These are phyloP conservation scores for Fraxinus xanthoxyloides DNA, from an alignment of 305 asterid species.

Conservation along the genomic window DNA sequence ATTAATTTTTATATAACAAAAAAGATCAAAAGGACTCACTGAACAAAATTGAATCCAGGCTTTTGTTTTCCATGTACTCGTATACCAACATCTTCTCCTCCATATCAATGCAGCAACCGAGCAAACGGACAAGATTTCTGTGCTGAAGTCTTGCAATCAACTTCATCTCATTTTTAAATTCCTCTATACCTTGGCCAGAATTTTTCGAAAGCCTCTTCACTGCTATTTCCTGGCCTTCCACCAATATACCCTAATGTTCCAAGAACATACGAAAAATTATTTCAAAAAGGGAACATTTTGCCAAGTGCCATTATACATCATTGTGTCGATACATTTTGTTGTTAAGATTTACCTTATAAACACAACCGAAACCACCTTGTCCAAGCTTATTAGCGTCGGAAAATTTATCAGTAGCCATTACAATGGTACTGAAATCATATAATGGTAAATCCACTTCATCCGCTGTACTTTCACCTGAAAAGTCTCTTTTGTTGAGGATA, in stretches of 20 bases:
- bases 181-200: conserved; percentile 82
- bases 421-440: conserved; percentile 46
- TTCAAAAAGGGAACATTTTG: neutral
- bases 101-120: conserved; percentile 76
- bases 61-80: conserved; percentile 80
- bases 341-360: conserved; percentile 59
- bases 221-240: conserved; percentile 71
- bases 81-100: conserved; percentile 82
- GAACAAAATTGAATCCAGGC: conserved; percentile 74
- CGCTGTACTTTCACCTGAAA: conserved; percentile 42
- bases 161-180: conserved; percentile 81
- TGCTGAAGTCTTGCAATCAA: conserved; percentile 83
- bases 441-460: conserved; percentile 80
- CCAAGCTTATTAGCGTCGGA: conserved; percentile 70
- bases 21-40: conserved; percentile 38
- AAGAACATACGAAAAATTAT: neutral
- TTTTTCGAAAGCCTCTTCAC: conserved; percentile 79
- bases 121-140: conserved; percentile 78
- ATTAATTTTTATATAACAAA: neutral
- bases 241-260: conserved; percentile 52
- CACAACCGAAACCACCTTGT: conserved; percentile 88
- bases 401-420: conserved; percentile 63
- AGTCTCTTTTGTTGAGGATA: conserved; percentile 48
- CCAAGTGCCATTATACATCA: neutral
- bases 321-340: neutral